These are phyloP conservation scores for Leucosporidium yakuticum DNA, from an alignment of 768 basidiomycete genomes.

Conservation along the genomic window DNA sequence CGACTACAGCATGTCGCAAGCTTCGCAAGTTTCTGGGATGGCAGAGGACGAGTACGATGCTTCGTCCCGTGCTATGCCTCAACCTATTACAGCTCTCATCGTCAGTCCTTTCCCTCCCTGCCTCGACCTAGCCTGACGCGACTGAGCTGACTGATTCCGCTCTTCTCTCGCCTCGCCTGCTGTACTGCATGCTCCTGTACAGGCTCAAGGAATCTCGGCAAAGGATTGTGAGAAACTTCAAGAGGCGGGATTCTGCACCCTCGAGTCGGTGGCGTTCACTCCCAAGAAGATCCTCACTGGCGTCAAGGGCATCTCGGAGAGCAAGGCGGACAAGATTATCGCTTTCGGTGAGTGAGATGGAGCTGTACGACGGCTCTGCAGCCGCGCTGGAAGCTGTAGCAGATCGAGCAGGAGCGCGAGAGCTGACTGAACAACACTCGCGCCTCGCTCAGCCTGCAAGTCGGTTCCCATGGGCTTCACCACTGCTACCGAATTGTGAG, in stretches of 20 bases:
- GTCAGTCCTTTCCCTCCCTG: neutral
- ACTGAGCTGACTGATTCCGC: neutral
- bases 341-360: conserved; percentile 60
- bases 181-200: conserved; percentile 22
- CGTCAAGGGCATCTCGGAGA: conserved; percentile 94
- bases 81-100: neutral
- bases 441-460: conserved; percentile 63
- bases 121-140: neutral
- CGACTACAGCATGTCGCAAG: neutral
- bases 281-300: conserved; percentile 81
- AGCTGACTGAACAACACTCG: neutral
- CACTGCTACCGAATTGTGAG: conserved; percentile 77
- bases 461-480: conserved; percentile 96
- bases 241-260: conserved; percentile 85
- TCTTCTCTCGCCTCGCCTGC: neutral
- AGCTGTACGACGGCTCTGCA: neutral
- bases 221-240: conserved; percentile 92
- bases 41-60: neutral
- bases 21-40: neutral
- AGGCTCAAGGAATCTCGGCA: conserved; percentile 80
- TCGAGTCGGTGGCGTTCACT: conserved; percentile 93
- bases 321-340: conserved; percentile 94
- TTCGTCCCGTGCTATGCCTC: neutral
- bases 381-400: neutral
- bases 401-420: neutral